Percentiles rank a stretch among this genome's conserved stretches.
These are phyloP conservation scores for Thyridium curvatum DNA, from an alignment of 2,329 filamentous ascomycete species.

Conservation along the genomic window DNA sequence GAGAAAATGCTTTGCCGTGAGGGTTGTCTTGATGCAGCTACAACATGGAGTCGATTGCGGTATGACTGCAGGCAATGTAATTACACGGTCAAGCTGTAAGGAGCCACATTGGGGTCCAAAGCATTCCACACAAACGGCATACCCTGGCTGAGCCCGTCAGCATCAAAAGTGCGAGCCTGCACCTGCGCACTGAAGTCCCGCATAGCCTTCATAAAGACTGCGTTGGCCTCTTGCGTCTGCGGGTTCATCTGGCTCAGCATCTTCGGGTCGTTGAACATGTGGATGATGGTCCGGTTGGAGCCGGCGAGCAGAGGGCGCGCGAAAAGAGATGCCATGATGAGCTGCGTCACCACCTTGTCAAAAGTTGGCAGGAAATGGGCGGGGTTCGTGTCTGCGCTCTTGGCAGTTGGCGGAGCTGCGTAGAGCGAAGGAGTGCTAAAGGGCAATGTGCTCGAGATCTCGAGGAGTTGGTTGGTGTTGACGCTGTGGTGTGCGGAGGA, in stretches of 20 bases:
- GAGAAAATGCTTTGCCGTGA: too few species aligned
- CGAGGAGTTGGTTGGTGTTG: constrained; percentile 33
- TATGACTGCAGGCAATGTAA: not conserved
- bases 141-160: constrained; percentile 32
- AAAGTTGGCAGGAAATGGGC: constrained; percentile 26
- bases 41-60: too few species aligned
- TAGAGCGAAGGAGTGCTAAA: constrained; percentile 35
- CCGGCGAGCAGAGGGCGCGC: constrained; percentile 29
- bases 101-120: constrained; percentile 11
- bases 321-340: constrained; percentile 30
- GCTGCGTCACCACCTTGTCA: constrained; percentile 24
- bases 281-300: constrained; percentile 27
- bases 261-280: constrained; percentile 30
- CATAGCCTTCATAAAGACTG: constrained; percentile 28
- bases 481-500: constrained; percentile 32
- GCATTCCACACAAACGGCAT: constrained; percentile 38
- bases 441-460: constrained; percentile 28
- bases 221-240: constrained; percentile 22
- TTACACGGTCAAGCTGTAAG: constrained; percentile 10
- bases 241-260: constrained; percentile 26
- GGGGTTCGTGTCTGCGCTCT: constrained; percentile 26
- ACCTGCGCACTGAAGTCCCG: constrained; percentile 27
- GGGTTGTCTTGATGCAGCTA: too few species aligned
- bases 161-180: constrained; percentile 30
- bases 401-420: constrained; percentile 26